Conservation (phyloP, 2,329 filamentous ascomycete genomes). For the Verticillium nonalfalfae region DNA sequence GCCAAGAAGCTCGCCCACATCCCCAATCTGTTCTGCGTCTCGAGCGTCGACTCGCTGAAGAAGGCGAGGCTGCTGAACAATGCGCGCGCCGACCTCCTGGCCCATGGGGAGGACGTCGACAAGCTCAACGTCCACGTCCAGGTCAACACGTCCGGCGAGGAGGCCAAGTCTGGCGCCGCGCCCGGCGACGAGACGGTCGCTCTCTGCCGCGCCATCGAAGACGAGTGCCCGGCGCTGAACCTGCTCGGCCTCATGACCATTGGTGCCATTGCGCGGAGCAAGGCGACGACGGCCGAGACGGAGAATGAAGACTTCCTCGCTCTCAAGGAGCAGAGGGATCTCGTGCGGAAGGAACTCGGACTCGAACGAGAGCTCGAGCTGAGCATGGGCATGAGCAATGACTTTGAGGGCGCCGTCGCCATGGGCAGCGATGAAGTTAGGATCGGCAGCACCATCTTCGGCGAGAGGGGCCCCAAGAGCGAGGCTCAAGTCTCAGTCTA, state of each 20-base stretch:
- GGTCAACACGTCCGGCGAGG: conserved; percentile 90
- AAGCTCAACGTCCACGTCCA: conserved; percentile 77
- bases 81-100: conserved; percentile 56
- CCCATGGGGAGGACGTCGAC: conserved; percentile 22
- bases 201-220: conserved; percentile 64
- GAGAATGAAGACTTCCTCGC: conserved; percentile 85
- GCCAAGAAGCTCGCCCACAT: conserved; percentile 83
- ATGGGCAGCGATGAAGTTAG: conserved; percentile 86
- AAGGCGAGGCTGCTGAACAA: conserved; percentile 81
- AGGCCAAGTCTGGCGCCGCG: conserved; percentile 73
- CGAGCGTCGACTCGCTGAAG: conserved; percentile 80
- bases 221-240: conserved; percentile 65
- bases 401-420: conserved; percentile 82
- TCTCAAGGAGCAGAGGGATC: conserved; percentile 63
- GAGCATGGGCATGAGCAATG: conserved; percentile 98
- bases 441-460: conserved; percentile 92
- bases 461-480: conserved; percentile 68
- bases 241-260: conserved; percentile 94
- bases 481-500: conserved; percentile 63
- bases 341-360: conserved; percentile 49
- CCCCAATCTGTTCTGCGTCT: conserved; percentile 85
- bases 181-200: conserved; percentile 55
- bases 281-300: conserved; percentile 64
- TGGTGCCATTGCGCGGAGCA: conserved; percentile 82
- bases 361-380: conserved; percentile 62